These are phyloP conservation scores for Pseudofabraea citricarpa DNA, from an alignment of 2,329 filamentous ascomycete genomes.

Conservation along the genomic window DNA sequence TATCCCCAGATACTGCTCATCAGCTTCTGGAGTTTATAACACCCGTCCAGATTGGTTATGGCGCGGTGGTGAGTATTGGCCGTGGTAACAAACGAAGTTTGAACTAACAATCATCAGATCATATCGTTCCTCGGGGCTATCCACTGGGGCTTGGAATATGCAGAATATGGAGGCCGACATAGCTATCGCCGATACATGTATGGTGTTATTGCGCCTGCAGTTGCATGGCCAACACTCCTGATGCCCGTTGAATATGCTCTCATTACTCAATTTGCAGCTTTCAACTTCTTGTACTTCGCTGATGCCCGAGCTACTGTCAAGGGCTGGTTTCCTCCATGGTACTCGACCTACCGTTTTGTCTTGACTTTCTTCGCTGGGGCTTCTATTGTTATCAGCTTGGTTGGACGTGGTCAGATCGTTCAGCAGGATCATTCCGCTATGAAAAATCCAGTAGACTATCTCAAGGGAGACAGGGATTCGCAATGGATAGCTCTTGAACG, in stretches of 20 bases:
- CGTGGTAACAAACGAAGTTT: neutral
- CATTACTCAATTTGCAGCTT: constrained; percentile 79
- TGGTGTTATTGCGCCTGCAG: constrained; percentile 70
- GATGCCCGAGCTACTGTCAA: constrained; percentile 67
- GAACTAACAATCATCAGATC: constrained; percentile 46
- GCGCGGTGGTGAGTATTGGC: constrained; percentile 62
- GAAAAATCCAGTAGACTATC: constrained; percentile 21
- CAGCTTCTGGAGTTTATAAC: constrained; percentile 71
- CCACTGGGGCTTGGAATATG: constrained; percentile 89
- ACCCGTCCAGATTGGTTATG: constrained; percentile 85
- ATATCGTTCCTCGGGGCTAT: constrained; percentile 91
- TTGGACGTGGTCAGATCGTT: constrained; percentile 67
- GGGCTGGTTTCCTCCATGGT: constrained; percentile 84
- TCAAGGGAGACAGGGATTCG: constrained; percentile 20
- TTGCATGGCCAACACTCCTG: constrained; percentile 87
- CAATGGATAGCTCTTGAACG: constrained; percentile 24
- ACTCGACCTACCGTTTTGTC: constrained; percentile 84
- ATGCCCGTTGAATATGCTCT: constrained; percentile 81
- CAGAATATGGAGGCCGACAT: constrained; percentile 59
- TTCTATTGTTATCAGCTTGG: constrained; percentile 73
- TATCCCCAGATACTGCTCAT: constrained; percentile 65
- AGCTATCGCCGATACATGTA: constrained; percentile 79
- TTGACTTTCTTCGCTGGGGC: constrained; percentile 84
- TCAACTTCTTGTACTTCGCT: constrained; percentile 80
- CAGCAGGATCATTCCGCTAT: constrained; percentile 20